phyloP scores from a whole-genome alignment of 2,329 filamentous ascomycete genomes.

The Fusarium sacchari region DNA sequence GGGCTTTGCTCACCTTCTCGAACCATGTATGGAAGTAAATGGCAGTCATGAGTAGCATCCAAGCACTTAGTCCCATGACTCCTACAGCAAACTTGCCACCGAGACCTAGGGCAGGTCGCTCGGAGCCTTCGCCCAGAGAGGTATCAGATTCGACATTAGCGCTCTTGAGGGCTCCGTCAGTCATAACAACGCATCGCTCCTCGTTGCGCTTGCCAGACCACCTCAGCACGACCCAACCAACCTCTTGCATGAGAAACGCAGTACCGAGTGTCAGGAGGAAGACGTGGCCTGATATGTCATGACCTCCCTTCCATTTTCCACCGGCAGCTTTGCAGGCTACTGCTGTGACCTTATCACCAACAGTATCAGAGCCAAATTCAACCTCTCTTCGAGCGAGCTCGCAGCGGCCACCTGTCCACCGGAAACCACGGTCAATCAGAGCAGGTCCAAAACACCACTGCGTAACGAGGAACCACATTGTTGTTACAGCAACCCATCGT shows the following conservation, averaged over 20 bases:
- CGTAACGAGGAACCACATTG: constrained; percentile 85
- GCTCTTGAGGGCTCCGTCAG: constrained; percentile 72
- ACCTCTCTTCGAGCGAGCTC: constrained; percentile 65
- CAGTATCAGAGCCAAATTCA: constrained; percentile 57
- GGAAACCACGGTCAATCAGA: constrained; percentile 89
- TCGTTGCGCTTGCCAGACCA: constrained; percentile 59
- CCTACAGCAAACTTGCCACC: constrained; percentile 66
- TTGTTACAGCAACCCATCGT: constrained; percentile 78
- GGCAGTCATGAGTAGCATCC: constrained; percentile 99
- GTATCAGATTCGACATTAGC: constrained; percentile 59
- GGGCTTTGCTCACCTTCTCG: constrained; percentile 78
- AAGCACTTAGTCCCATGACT: constrained; percentile 79
- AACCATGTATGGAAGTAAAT: constrained; percentile 99
- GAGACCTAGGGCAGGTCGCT: constrained; percentile 52
- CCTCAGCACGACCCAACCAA: constrained; percentile 66
- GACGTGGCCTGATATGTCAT: constrained; percentile 96
- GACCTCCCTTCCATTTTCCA: constrained; percentile 89
- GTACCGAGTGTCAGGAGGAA: constrained; percentile 90
- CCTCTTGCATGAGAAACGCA: constrained; percentile 83
- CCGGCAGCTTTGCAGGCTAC: constrained; percentile 85
- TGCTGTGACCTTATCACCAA: constrained; percentile 70
- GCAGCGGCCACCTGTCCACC: constrained; percentile 88
- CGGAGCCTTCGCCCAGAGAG: constrained; percentile 36
- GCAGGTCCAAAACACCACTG: constrained; percentile 97
- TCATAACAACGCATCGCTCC: constrained; percentile 72